Evolutionary conservation across 2,329 filamentous ascomycete genomes (phyloP).

Genomic region (Nemania sp.): DNA sequence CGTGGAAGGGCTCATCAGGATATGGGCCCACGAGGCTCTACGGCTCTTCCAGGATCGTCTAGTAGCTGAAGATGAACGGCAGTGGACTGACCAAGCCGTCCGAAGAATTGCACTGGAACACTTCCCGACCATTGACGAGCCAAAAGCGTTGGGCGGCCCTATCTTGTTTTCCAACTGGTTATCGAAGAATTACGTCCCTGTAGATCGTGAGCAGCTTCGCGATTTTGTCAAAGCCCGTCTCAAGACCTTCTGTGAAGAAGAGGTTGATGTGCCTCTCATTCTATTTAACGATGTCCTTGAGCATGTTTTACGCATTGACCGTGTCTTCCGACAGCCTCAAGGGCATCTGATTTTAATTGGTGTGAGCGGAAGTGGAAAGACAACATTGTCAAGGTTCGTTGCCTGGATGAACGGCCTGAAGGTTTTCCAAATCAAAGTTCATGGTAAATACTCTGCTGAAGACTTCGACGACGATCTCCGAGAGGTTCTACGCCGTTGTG

Average conservation of each 20-base stretch:
- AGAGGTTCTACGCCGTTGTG: conserved; percentile 88
- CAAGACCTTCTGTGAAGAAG: conserved; percentile 98
- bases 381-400: conserved; percentile 94
- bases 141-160: conserved; percentile 84
- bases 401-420: conserved; percentile 99
- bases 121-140: conserved; percentile 94
- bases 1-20: conserved; percentile 88
- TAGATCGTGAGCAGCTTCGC: conserved; percentile 90
- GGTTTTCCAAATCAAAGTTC: conserved; percentile 99
- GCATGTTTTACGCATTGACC: conserved; percentile 96
- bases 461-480: conserved; percentile 98
- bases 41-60: conserved; percentile 97
- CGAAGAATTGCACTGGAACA: conserved; percentile 83
- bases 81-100: conserved; percentile 91
- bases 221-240: conserved; percentile 97
- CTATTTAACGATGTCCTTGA: conserved; percentile 99
- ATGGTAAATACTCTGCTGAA: conserved; percentile 96
- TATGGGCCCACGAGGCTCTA: conserved; percentile 97
- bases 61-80: conserved; percentile 88
- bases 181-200: conserved; percentile 96
- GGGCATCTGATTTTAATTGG: conserved; percentile 98
- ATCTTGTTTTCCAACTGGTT: conserved; percentile 99
- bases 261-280: conserved; percentile 96
- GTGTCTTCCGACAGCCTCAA: conserved; percentile 97
- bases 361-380: conserved; percentile 98